phyloP scores from a whole-genome alignment of 352 stramenopile species.

The Phytophthora multivora region DNA sequence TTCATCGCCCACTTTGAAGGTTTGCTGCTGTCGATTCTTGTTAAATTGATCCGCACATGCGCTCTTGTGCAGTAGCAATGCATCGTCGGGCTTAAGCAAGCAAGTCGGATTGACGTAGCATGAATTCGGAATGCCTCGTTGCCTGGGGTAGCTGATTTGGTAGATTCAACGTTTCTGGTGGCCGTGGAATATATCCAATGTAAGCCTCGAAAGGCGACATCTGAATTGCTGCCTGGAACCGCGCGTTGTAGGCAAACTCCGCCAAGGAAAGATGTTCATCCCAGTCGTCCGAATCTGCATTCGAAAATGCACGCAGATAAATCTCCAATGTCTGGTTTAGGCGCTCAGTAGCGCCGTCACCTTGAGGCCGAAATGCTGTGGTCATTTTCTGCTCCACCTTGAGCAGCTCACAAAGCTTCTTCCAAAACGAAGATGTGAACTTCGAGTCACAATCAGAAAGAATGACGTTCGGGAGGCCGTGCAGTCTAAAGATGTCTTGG shows the following conservation, averaged over 20 bases:
- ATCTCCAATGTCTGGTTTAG: slow-evolving; percentile 13
- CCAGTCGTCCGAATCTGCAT: slow-evolving; percentile 9
- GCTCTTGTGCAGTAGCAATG: neutral
- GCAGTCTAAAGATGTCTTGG: slow-evolving; percentile 18
- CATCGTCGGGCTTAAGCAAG: neutral
- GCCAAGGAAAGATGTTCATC: slow-evolving; percentile 4
- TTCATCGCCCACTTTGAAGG: neutral
- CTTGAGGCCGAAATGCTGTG: slow-evolving; percentile 9
- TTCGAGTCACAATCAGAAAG: slow-evolving; percentile 19
- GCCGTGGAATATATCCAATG: slow-evolving; percentile 14
- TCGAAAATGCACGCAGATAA: slow-evolving; percentile 8
- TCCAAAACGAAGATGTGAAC: slow-evolving; percentile 12
- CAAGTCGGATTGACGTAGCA: neutral
- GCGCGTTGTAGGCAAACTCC: slow-evolving; percentile 22
- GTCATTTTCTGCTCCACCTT: slow-evolving; percentile 13
- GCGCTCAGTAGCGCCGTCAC: slow-evolving; percentile 5
- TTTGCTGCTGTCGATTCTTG: neutral
- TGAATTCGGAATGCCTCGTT: neutral
- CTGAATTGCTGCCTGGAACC: slow-evolving; percentile 5
- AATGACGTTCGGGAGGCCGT: slow-evolving; percentile 14
- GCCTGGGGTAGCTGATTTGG: too few relatives aligned
- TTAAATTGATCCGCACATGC: neutral
- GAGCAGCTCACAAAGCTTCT: slow-evolving; percentile 7
- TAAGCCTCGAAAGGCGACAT: slow-evolving; percentile 27
- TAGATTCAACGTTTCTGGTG: slow-evolving; percentile 9